Percentiles rank a stretch among this genome's conserved stretches.
phyloP scores from a whole-genome alignment of 2,329 filamentous ascomycete genomes.

The Diaporthe eres region DNA sequence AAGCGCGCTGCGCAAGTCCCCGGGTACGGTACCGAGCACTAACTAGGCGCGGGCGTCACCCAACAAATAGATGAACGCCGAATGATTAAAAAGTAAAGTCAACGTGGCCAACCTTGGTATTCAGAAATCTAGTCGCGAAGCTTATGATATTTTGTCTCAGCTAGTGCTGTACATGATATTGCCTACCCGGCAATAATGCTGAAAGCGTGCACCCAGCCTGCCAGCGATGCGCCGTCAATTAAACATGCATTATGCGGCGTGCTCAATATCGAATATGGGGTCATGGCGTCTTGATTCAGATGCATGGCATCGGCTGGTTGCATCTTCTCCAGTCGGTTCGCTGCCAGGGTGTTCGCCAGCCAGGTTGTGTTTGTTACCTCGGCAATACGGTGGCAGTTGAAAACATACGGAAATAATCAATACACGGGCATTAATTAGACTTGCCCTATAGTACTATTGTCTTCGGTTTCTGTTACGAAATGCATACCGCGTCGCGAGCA shows the following conservation, averaged over 20 bases:
- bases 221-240: conserved; percentile 6
- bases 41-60: background rate
- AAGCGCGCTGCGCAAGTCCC: background rate
- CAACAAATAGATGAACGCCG: background rate
- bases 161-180: background rate
- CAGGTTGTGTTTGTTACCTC: background rate
- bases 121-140: background rate
- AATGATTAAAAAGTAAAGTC: background rate
- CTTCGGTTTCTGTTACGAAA: background rate
- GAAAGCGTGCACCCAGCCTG: background rate
- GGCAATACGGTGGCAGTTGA: conserved; percentile 6
- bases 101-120: background rate
- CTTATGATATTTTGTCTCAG: background rate
- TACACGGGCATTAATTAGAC: background rate
- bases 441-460: background rate
- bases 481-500: conserved; percentile 17
- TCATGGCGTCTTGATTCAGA: background rate
- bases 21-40: background rate
- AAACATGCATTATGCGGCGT: background rate
- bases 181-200: too few species aligned
- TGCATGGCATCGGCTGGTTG: background rate
- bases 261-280: background rate
- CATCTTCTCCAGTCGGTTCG: background rate
- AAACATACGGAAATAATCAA: background rate
- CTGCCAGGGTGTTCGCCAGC: too few species aligned